Evolutionary conservation across 257 asterid genomes (phyloP).

Genomic region (Linderniella brevidens): DNA sequence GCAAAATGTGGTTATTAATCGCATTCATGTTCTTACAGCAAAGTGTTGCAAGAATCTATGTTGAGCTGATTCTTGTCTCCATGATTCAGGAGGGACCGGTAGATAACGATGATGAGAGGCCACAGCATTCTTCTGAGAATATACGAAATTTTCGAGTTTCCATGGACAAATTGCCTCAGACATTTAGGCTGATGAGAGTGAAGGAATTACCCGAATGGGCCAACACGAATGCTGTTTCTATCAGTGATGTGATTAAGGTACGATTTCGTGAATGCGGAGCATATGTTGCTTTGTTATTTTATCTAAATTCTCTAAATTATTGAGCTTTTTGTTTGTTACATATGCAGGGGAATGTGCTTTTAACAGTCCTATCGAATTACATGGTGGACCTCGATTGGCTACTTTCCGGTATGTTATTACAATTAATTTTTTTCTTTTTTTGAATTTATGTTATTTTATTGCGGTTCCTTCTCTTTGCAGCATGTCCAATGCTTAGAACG

Average conservation of each 20-base stretch:
- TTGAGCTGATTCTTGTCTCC: slow-evolving; percentile 10
- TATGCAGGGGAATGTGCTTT: slow-evolving; percentile 55
- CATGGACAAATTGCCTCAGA: slow-evolving; percentile 29
- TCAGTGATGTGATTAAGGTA: slow-evolving; percentile 76
- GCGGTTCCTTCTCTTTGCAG: slow-evolving; percentile 17
- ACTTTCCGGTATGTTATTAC: slow-evolving; percentile 48
- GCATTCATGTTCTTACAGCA: background rate
- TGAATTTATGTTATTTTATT: background rate
- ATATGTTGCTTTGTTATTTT: background rate
- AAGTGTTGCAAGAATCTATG: background rate
- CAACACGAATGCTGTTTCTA: slow-evolving; percentile 78
- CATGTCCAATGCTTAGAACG: slow-evolving; percentile 54
- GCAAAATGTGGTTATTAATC: slow-evolving; percentile 16
- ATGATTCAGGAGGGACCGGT: slow-evolving; percentile 14
- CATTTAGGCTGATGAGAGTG: slow-evolving; percentile 65
- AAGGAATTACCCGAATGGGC: slow-evolving; percentile 80
- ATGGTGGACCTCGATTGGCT: slow-evolving; percentile 98
- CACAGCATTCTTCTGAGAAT: slow-evolving; percentile 24
- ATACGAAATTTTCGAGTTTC: slow-evolving; percentile 33
- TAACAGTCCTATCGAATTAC: slow-evolving; percentile 81
- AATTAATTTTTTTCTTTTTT: background rate
- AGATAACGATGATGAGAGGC: slow-evolving; percentile 13
- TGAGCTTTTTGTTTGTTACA: slow-evolving; percentile 6
- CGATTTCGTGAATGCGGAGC: slow-evolving; percentile 1
- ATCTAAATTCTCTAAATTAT: slow-evolving; percentile 1